Base-by-base conservation (phyloP, 371 early-diverging fungal species). In the Saksenaea vasiformis region DNA sequence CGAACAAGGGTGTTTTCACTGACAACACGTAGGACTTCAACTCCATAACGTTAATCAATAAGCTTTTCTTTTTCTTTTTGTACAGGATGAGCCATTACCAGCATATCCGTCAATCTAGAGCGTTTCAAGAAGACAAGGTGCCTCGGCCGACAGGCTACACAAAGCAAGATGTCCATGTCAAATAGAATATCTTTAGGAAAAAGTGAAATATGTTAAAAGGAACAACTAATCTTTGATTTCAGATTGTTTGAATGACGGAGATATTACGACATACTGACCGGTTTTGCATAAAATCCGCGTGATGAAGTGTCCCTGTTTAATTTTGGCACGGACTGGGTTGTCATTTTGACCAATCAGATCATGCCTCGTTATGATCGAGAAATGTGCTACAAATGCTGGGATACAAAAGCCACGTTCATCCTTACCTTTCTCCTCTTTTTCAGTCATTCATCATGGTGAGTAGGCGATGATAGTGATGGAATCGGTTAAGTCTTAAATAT, bases 361-460 rank as follows among this genome's bases (percentile, higher is more conserved):
- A 1, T 47, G 51, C 51, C 51, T 47, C 51, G 51, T 47, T 47
- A 22, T 17, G 17, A 22, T 19, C 22, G 22, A 47, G 22, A 47
- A n/a, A 22, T 47, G 51, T n/a, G 4, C 9, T 22, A 22, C 22
- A 17, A 19, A 9, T 17, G 9, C 10, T 10, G 22, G 51, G 22
- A 47, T 19, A 10, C 8, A 47, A 47, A 61, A 35, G 37, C 44
- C 51, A 54, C 36, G 37, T 34, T 22, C 15, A 31, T 31, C 35
- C 19, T 60, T 39, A 31, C 22, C 51, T 37, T 55, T 35, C 44
- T 41, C 41, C 54, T 41, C 35, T 37, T 17, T 51, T 62, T 58
- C 24, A 53, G 38, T 43, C 38, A 35, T 22, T 38, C 41, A 36
- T 44, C 55, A 69, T 69, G 70, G 70, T 69, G 59, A 55, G 70